phyloP scores from a whole-genome alignment of 1,284 basidiomycete species.

The Exobasidium cylindrosporum region DNA sequence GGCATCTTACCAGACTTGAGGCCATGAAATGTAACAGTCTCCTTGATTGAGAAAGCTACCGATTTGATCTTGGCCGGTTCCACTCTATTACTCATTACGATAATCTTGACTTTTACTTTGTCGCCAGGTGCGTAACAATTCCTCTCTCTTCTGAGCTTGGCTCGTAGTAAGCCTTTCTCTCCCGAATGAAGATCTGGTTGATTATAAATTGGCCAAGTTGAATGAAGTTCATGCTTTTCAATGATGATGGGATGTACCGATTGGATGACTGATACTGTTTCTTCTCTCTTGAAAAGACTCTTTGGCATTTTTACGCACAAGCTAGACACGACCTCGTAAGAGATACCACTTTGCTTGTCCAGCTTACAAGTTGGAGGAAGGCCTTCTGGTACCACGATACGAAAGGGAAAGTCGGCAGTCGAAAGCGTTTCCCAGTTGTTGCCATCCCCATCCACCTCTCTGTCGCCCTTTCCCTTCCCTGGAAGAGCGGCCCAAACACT shows the following conservation, averaged over 20 bases:
- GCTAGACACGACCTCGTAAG: constrained; percentile 49
- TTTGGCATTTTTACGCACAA: constrained; percentile 43
- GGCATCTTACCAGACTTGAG: constrained; percentile 19
- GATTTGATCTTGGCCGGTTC: constrained; percentile 45
- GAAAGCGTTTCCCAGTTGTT: constrained; percentile 1
- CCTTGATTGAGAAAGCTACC: constrained; percentile 38
- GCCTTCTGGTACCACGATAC: constrained; percentile 44
- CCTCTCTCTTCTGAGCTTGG: constrained; percentile 26
- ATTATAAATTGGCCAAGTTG: constrained; percentile 49
- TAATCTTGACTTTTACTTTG: constrained; percentile 34
- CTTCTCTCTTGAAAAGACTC: constrained; percentile 35
- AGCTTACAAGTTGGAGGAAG: constrained; percentile 47
- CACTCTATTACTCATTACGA: constrained; percentile 34
- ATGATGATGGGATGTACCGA: constrained; percentile 42
- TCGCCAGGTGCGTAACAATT: constrained; percentile 47
- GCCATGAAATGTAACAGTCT: constrained; percentile 49
- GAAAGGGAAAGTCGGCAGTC: constrained; percentile 34
- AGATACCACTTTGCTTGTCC: constrained; percentile 47
- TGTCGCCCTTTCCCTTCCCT: constrained; percentile 8
- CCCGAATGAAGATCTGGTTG: constrained; percentile 15
- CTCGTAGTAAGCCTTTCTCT: constrained; percentile 11
- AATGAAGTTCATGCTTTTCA: constrained; percentile 54
- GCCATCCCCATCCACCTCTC: constrained; percentile 5
- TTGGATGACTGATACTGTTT: constrained; percentile 39
- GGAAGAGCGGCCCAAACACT: constrained; percentile 10